Evolutionary conservation across 495 filamentous ascomycete genomes (phyloP), one percentile per base, ranked within the genome.

Genomic region (Xylaria palmicola): DNA sequence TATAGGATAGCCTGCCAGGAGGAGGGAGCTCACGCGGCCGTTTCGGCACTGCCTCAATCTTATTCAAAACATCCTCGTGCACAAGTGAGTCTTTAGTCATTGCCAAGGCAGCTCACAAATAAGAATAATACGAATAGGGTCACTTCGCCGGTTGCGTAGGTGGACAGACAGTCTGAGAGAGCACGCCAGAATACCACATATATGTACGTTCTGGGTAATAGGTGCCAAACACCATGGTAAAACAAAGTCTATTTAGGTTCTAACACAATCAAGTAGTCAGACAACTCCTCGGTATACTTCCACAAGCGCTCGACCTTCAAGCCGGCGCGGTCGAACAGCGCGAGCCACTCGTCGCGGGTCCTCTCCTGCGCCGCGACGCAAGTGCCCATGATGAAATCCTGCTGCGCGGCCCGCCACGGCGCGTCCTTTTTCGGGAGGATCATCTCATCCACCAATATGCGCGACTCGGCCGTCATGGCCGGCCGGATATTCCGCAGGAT

Each of bases 321-420:
- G 6, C 75, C 79, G 0, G 72, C 72, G 4, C 36, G 49, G 6
- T 73, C 68, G 22, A 79, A 65, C n/a, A 83, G 62, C 7, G 44
- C 49, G n/a, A 60, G 24, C 79, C 78, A 84, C 47, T 81, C 64
- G 1, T 12, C 22, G 1, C 41, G n/a, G 2, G 64, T 32, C 7
- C 79, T 68, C 56, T 82, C 79, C 5, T 63, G 54, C 1, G 66
- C 67, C 6, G 68, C 67, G 17, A 63, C 50, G 10, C 67, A 20
- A 6, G 71, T 64, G 68, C 80, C 62, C 78, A 83, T 82, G 26
- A 77, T 62, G 60, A 77, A 53, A 59, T 83, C 82, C 56, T 81
- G 59, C 24, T 63, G 70, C 0, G 80, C 77, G 3, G 65, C 71
- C 4, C 63, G 64, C 65, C 73, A 74, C 3, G 64, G 62, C 1